Base-by-base conservation (phyloP, 805 yeast genomes). In the Starmerella vitae region DNA sequence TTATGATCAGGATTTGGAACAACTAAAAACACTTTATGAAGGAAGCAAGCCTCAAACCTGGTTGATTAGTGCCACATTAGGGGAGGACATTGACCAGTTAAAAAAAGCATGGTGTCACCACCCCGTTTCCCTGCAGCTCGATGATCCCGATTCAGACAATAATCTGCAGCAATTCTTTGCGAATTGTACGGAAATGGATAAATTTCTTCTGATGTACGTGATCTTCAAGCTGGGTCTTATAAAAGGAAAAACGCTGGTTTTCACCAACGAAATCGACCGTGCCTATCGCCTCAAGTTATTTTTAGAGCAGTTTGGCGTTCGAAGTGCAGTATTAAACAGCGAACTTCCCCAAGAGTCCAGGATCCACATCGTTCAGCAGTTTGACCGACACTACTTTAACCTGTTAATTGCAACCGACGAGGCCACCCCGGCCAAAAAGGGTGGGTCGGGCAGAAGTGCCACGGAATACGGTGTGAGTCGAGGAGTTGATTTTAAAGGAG, bases 341-440 rank as follows among this genome's bases (percentile, higher is more conserved):
- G 98, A 91, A 57, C 67, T 91, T 38, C 98, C 98, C 13, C 67
- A 84, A 12, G 85, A 86, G 52, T 86, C 97, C 0, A 72, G 98
- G 55, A 68, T 88, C 46, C 97, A 91, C 55, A 86, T 91, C 42
- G 94, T 91, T 31, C 96, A 91, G 40, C 94, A 86, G 59, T 91
- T 79, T 63, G 91, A 91, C 64, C 83, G 83, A 55, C 82, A 80
- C 58, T 79, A 84, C 7, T 91, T 84, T 65, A 74, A 74, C 51
- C 63, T 91, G 47, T 65, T 91, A 51, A 91, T 91, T 57, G 97
- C 98, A 21, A 91, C 98, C 0, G 98, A 91, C 59, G 96, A 88
- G 54, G 71, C 83, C 18, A 69, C 71, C 44, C 78, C 75, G 19
- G 31, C 42, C 13, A 38, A 47, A 28, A 46, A 47, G 33, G 33